These are phyloP conservation scores for Epicoccum sorghinum DNA, from an alignment of 2,329 filamentous ascomycete genomes.

Conservation along the genomic window DNA sequence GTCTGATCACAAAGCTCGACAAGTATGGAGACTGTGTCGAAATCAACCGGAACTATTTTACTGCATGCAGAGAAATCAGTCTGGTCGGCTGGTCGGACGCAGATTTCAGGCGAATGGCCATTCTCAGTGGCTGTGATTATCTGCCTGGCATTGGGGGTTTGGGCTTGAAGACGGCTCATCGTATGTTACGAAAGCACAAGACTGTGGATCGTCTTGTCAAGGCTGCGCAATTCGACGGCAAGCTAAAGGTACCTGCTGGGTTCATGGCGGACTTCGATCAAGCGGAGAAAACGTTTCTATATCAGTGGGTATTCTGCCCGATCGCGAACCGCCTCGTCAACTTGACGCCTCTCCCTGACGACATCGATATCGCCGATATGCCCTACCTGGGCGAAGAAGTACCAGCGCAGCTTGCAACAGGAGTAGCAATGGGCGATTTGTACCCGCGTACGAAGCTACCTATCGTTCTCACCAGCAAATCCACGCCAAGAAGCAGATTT, in stretches of 20 bases:
- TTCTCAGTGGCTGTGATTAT: conserved; percentile 95
- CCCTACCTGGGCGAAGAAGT: conserved; percentile 80
- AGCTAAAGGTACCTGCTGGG: conserved; percentile 77
- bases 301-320: conserved; percentile 94
- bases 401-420: conserved; percentile 70
- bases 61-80: conserved; percentile 84
- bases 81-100: conserved; percentile 89
- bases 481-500: conserved; percentile 41
- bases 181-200: conserved; percentile 88
- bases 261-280: conserved; percentile 83
- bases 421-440: conserved; percentile 80
- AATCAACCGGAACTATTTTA: conserved; percentile 87
- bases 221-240: conserved; percentile 87
- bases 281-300: conserved; percentile 89
- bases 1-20: conserved; percentile 90
- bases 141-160: conserved; percentile 83
- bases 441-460: conserved; percentile 86
- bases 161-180: conserved; percentile 91
- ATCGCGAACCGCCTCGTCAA: conserved; percentile 72
- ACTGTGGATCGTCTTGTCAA: conserved; percentile 81
- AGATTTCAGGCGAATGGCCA: conserved; percentile 94
- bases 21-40: conserved; percentile 93
- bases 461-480: conserved; percentile 48
- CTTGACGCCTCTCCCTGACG: conserved; percentile 69
- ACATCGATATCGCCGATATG: conserved; percentile 71